A percentile compares a stretch with the other conserved stretches of the same genome.
phyloP scores from a whole-genome alignment of 2,329 filamentous ascomycete species.

The Ascosphaera pollenicola region DNA sequence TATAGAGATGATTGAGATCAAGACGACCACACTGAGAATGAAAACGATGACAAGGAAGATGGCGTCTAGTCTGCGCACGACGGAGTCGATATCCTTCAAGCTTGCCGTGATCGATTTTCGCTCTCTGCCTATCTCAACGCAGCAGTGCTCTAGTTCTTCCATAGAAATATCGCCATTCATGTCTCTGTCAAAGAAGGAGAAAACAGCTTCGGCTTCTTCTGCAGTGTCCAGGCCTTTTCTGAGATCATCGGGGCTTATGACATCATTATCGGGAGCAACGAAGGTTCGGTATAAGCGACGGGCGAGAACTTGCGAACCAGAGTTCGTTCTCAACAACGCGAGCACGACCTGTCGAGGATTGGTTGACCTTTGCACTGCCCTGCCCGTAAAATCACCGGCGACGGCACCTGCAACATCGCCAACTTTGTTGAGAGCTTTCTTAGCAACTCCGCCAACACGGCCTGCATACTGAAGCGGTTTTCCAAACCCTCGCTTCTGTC shows the following conservation, averaged over 20 bases:
- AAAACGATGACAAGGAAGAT: conserved; percentile 74
- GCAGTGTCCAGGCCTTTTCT: conserved; percentile 55
- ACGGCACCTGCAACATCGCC: conserved; percentile 69
- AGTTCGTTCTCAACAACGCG: conserved; percentile 49
- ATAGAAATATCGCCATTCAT: conserved; percentile 92
- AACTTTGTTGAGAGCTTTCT: conserved; percentile 54
- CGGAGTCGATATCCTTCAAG: conserved; percentile 82
- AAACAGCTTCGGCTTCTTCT: conserved; percentile 75
- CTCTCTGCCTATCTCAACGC: conserved; percentile 83
- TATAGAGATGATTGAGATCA: conserved; percentile 71
- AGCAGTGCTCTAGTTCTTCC: conserved; percentile 81
- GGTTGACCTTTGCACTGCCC: conserved; percentile 40
- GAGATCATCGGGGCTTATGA: conserved; percentile 57
- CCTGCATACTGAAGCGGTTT: conserved; percentile 44
- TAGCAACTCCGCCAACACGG: conserved; percentile 51
- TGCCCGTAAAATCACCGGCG: conserved; percentile 79
- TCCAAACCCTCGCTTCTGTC: not conserved
- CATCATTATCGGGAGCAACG: conserved; percentile 50
- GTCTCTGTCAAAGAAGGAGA: conserved; percentile 86
- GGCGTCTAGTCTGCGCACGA: conserved; percentile 71
- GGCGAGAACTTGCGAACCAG: conserved; percentile 61
- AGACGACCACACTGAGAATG: conserved; percentile 62
- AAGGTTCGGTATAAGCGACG: conserved; percentile 77
- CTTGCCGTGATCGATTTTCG: conserved; percentile 90
- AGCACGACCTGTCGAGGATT: conserved; percentile 71